A percentile compares a stretch with the other conserved stretches of the same genome.
Conservation (phyloP, 2,329 filamentous ascomycete species). For the Arthrinium phaeospermum region DNA sequence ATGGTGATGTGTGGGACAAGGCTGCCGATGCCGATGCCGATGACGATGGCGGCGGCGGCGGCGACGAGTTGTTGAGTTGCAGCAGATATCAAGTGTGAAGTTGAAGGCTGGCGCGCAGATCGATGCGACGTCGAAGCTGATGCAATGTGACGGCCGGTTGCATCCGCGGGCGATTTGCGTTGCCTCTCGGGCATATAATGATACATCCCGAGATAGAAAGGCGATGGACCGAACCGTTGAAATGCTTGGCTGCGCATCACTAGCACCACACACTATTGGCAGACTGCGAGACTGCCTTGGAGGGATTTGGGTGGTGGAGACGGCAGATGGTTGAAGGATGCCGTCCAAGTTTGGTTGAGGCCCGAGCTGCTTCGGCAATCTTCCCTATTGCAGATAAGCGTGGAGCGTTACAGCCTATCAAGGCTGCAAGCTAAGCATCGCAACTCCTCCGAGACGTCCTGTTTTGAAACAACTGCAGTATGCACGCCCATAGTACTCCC, state of each 20-base stretch:
- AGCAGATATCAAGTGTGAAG: neutral
- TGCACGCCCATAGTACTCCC: neutral
- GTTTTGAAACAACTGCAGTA: neutral
- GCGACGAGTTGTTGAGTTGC: too few relatives aligned
- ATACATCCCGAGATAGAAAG: neutral
- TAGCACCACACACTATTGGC: neutral
- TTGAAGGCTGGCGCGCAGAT: neutral
- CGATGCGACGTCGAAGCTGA: neutral
- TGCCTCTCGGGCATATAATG: neutral
- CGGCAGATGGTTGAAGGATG: neutral
- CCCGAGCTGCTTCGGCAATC: neutral
- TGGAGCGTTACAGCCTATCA: neutral
- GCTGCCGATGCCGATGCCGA: neutral
- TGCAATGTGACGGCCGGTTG: neutral
- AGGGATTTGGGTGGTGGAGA: neutral
- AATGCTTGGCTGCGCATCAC: neutral
- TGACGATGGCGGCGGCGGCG: too few relatives aligned
- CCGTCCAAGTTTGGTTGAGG: neutral
- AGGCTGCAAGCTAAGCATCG: neutral
- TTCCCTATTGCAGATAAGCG: slow-evolving; percentile 8
- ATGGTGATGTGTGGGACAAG: neutral
- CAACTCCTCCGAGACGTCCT: neutral
- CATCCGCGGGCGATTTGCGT: neutral
- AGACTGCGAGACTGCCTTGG: neutral
- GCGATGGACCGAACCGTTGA: neutral